phyloP scores from a whole-genome alignment of 179 eudicot species.

The Silene noctiflora region DNA sequence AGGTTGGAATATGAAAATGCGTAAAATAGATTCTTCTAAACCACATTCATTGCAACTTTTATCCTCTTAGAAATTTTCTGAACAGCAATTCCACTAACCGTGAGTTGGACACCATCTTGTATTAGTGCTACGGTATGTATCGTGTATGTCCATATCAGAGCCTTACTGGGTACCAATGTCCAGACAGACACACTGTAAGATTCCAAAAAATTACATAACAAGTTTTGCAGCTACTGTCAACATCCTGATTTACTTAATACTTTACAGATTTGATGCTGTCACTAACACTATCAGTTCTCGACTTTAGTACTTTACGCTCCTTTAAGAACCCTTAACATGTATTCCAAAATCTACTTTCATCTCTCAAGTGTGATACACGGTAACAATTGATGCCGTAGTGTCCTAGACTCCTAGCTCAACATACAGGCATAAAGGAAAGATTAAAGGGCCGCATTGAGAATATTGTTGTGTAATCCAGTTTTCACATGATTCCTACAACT shows the following conservation, averaged over 20 bases:
- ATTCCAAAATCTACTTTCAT: neutral
- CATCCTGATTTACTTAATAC: constrained; percentile 12
- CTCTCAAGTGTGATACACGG: neutral
- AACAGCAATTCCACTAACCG: constrained; percentile 8
- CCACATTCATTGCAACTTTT: neutral
- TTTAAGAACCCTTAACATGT: neutral
- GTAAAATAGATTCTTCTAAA: constrained; percentile 7
- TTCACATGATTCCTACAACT: neutral
- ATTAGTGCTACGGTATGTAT: neutral
- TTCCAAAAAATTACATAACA: neutral
- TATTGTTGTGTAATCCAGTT: neutral
- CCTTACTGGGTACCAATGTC: neutral
- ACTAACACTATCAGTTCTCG: constrained; percentile 14
- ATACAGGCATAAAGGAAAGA: neutral
- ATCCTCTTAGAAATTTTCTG: neutral
- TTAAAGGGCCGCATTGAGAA: neutral
- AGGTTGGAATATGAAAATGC: neutral
- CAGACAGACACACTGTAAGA: constrained; percentile 9
- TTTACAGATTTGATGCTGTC: constrained; percentile 31
- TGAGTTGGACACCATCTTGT: constrained; percentile 13
- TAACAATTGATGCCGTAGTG: neutral
- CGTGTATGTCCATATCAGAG: neutral
- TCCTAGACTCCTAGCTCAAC: neutral
- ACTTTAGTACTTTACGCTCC: constrained; percentile 24
- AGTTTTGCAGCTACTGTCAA: constrained; percentile 27